Conservation (phyloP, 148 eudicot species). For the Rhododendron mucronatum region DNA sequence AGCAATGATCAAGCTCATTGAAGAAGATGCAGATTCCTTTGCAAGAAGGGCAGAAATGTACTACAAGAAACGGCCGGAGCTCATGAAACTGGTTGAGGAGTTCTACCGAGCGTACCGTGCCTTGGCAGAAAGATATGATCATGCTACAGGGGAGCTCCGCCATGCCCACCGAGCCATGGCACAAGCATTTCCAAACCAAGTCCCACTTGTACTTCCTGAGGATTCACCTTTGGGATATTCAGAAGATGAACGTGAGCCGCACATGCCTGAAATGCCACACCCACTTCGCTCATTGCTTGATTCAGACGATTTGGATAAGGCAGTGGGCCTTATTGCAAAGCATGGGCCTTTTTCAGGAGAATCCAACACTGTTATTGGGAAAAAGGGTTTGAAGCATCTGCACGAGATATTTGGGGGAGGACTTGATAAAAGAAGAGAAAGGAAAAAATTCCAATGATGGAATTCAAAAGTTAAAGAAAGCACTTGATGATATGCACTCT, state of each 20-base stretch:
- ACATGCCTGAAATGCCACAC: conserved; percentile 38
- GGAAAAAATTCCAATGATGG: conserved; percentile 29
- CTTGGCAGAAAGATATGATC: conserved; percentile 88
- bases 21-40: conserved; percentile 99
- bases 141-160: conserved; percentile 96
- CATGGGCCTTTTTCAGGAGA: conserved; percentile 23
- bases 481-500: conserved; percentile 43
- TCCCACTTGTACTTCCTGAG: conserved; percentile 50
- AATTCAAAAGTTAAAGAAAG: conserved; percentile 45
- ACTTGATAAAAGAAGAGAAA: conserved; percentile 16
- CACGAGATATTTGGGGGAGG: conserved; percentile 51
- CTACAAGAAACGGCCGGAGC: conserved; percentile 94
- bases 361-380: conserved; percentile 22
- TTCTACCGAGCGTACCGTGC: conserved; percentile 98
- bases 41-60: conserved; percentile 99
- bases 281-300: conserved; percentile 40
- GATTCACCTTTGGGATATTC: conserved; percentile 53
- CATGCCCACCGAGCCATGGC: conserved; percentile 85
- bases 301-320: conserved; percentile 33
- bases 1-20: conserved; percentile 93
- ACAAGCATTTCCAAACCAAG: conserved; percentile 79
- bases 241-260: conserved; percentile 30
- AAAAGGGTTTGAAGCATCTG: conserved; percentile 64
- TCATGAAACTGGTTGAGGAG: conserved; percentile 96
- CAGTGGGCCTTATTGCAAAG: conserved; percentile 7